Percentiles rank a stretch among this genome's conserved stretches.
These are phyloP conservation scores for Collybia nuda DNA, from an alignment of 768 basidiomycete genomes.

Conservation along the genomic window DNA sequence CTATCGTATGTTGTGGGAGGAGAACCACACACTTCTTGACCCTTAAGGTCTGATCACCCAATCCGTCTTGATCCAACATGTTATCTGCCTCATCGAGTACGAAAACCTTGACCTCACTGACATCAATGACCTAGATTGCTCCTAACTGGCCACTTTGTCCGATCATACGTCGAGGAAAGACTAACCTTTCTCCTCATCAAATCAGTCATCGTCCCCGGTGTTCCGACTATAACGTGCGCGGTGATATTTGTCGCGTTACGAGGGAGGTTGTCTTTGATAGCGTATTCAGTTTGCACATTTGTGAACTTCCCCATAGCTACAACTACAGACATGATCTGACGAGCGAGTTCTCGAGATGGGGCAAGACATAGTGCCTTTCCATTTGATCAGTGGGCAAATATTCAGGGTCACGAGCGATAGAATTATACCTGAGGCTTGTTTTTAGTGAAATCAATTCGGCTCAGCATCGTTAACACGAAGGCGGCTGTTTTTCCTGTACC, in stretches of 20 bases:
- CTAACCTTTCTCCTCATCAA: conserved; percentile 66
- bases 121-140: conserved; percentile 59
- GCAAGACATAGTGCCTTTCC: conserved; percentile 99
- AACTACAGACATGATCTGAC: conserved; percentile 96
- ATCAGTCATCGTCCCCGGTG: conserved; percentile 93
- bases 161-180: neutral
- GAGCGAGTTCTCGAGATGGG: conserved; percentile 93
- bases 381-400: neutral
- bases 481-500: conserved; percentile 99
- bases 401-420: neutral
- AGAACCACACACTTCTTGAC: conserved; percentile 80
- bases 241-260: conserved; percentile 65
- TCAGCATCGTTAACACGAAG: conserved; percentile 96
- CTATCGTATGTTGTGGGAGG: conserved; percentile 1
- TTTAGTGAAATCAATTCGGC: conserved; percentile 81
- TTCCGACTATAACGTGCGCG: conserved; percentile 93
- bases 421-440: conserved; percentile 76
- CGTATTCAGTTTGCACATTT: conserved; percentile 89
- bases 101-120: conserved; percentile 82
- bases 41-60: conserved; percentile 90
- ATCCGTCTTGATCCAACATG: conserved; percentile 93
- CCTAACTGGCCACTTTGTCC: neutral
- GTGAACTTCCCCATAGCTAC: conserved; percentile 96
- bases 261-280: conserved; percentile 86
- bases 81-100: conserved; percentile 99